These are phyloP conservation scores for Arthrobotrys musiformis DNA, from an alignment of 2,329 filamentous ascomycete species.

Conservation along the genomic window DNA sequence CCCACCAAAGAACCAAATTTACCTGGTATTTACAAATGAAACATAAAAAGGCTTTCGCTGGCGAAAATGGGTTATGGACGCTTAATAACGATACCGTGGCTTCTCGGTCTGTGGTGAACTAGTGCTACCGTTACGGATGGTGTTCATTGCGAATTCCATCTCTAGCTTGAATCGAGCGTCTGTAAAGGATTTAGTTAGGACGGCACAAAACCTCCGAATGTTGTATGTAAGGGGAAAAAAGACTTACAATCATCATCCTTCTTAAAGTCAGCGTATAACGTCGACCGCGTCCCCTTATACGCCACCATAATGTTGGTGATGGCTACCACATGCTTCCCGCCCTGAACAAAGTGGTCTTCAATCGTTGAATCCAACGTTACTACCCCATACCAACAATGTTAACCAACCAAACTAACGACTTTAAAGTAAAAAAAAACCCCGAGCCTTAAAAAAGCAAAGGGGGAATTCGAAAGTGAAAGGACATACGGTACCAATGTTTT, in stretches of 20 bases:
- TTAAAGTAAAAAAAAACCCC: too few relatives aligned
- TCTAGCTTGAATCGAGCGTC: constrained; percentile 38
- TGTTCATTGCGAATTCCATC: constrained; percentile 44
- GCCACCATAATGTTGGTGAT: constrained; percentile 45
- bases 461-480: too few relatives aligned
- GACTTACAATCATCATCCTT: constrained; percentile 35
- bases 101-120: not conserved
- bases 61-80: too few relatives aligned
- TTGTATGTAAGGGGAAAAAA: too few relatives aligned
- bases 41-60: too few relatives aligned
- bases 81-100: not conserved
- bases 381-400: not conserved
- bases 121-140: not conserved
- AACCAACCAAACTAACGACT: not conserved
- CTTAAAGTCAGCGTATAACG: constrained; percentile 46
- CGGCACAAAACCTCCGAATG: too few relatives aligned
- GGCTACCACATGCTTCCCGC: constrained; percentile 10
- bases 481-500: constrained; percentile 54
- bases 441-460: not conserved
- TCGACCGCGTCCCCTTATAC: constrained; percentile 39
- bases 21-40: not conserved
- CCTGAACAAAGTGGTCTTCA: constrained; percentile 12
- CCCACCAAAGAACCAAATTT: not conserved
- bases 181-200: not conserved
- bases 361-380: constrained; percentile 28